These are phyloP conservation scores for Cafeteria roenbergensis DNA, from an alignment of 108 stramenopile genomes.

Conservation along the genomic window DNA sequence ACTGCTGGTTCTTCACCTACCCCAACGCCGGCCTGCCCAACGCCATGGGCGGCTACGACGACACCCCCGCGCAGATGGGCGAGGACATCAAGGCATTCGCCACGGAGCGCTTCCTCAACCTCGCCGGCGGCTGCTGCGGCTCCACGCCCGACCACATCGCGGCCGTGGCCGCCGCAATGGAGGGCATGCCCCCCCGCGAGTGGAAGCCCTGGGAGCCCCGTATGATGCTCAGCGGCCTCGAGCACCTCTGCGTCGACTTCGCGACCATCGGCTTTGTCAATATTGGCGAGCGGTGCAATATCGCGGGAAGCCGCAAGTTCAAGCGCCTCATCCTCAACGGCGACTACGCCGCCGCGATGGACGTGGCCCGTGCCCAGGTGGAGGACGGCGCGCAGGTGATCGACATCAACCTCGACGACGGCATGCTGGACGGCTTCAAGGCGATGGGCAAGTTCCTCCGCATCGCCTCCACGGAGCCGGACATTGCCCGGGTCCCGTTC, in stretches of 20 bases:
- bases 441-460: constrained; percentile 98
- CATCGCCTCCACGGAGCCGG: constrained; percentile 93
- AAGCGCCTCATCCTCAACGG: constrained; percentile 92
- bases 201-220: constrained; percentile 61
- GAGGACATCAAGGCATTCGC: constrained; percentile 73
- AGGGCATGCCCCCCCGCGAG: constrained; percentile 23
- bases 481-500: constrained; percentile 85
- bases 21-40: constrained; percentile 96
- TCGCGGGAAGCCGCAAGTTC: constrained; percentile 79
- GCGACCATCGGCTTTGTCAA: constrained; percentile 82
- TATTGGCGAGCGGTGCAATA: constrained; percentile 92
- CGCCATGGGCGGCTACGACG: constrained; percentile 97
- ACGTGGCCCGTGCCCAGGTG: constrained; percentile 91
- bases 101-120: constrained; percentile 80
- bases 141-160: constrained; percentile 90
- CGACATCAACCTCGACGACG: constrained; percentile 98
- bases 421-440: constrained; percentile 85
- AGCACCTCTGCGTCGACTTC: constrained; percentile 75
- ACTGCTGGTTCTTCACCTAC: constrained; percentile 93
- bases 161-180: constrained; percentile 52
- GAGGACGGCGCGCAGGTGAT: constrained; percentile 94
- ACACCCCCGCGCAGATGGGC: constrained; percentile 86
- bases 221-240: constrained; percentile 92
- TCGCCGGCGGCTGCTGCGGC: constrained; percentile 97
- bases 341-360: constrained; percentile 85